A percentile compares a stretch with the other conserved stretches of the same genome.
These are phyloP conservation scores for Irpex lacteus DNA, from an alignment of 1,284 basidiomycete species.

Conservation along the genomic window DNA sequence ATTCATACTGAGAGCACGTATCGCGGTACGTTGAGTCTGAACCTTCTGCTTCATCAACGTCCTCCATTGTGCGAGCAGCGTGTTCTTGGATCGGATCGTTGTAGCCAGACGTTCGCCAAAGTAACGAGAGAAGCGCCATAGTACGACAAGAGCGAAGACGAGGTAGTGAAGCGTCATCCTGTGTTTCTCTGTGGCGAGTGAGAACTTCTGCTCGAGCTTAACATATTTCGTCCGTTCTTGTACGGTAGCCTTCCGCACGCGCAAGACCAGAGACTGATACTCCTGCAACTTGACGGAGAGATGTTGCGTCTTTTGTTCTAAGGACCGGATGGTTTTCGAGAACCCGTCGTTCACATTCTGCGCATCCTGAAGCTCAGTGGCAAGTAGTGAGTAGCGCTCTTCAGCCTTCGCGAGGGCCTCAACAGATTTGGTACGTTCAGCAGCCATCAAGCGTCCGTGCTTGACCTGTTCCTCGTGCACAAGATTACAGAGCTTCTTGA, in stretches of 20 bases:
- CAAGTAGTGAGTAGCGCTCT: neutral
- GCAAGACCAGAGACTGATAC: neutral
- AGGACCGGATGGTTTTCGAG: neutral
- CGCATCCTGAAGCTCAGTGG: neutral
- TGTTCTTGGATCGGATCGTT: constrained; percentile 1
- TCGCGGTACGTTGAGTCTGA: neutral
- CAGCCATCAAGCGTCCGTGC: neutral
- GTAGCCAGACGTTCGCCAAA: constrained; percentile 4
- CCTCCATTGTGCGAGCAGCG: constrained; percentile 3
- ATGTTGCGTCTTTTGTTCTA: neutral
- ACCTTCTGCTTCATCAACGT: constrained; percentile 7
- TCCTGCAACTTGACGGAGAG: neutral
- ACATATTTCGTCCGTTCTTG: neutral
- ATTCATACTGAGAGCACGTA: constrained; percentile 4
- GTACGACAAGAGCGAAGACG: constrained; percentile 3
- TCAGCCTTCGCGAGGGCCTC: neutral
- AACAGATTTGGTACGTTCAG: neutral
- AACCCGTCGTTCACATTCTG: neutral
- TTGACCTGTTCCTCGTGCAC: neutral
- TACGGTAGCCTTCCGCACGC: neutral
- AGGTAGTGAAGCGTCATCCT: constrained; percentile 1
- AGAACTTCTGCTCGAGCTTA: neutral
- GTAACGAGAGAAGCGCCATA: constrained; percentile 9
- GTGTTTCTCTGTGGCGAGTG: neutral
- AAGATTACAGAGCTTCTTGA: neutral